Evolutionary conservation across 31 red algal genomes (phyloP).

Genomic region (Endocladia muricata): DNA sequence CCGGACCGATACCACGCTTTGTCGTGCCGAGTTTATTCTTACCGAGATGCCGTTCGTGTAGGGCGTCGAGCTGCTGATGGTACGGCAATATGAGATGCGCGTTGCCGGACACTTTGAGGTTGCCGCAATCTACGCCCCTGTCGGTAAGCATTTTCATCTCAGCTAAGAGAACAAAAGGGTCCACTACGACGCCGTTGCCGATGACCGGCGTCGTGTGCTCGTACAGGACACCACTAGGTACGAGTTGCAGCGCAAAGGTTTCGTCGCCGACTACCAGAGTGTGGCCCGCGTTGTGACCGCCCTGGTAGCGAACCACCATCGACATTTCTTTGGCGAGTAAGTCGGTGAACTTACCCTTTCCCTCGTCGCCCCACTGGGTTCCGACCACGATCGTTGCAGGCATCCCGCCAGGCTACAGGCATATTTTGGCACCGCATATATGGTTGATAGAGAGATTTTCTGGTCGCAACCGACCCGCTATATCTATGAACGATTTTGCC

Average conservation of each 20-base stretch:
- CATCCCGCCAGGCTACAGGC: too few species aligned
- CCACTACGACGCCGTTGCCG: conserved; percentile 97
- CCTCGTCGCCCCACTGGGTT: conserved; percentile 99
- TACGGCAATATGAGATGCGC: conserved; percentile 91
- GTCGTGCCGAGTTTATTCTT: conserved; percentile 91
- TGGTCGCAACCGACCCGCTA: too few species aligned
- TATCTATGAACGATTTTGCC: too few species aligned
- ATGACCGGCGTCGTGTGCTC: conserved; percentile 60
- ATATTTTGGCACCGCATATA: too few species aligned
- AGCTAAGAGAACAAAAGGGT: background rate
- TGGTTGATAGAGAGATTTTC: too few species aligned
- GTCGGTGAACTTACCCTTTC: conserved; percentile 96
- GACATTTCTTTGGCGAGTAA: conserved; percentile 70
- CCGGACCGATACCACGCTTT: conserved; percentile 85
- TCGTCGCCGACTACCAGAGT: conserved; percentile 88
- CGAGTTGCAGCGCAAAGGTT: conserved; percentile 91
- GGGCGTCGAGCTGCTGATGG: conserved; percentile 88
- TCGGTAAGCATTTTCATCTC: background rate
- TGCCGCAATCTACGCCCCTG: background rate
- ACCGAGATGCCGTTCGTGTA: conserved; percentile 81
- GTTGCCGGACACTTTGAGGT: background rate
- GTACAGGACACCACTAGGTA: conserved; percentile 85
- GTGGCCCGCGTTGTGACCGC: conserved; percentile 97
- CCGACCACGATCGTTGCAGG: conserved; percentile 94
- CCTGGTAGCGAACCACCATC: conserved; percentile 76